phyloP scores from a whole-genome alignment of 2,329 filamentous ascomycete genomes.

The Penicillium fuscoglaucum region DNA sequence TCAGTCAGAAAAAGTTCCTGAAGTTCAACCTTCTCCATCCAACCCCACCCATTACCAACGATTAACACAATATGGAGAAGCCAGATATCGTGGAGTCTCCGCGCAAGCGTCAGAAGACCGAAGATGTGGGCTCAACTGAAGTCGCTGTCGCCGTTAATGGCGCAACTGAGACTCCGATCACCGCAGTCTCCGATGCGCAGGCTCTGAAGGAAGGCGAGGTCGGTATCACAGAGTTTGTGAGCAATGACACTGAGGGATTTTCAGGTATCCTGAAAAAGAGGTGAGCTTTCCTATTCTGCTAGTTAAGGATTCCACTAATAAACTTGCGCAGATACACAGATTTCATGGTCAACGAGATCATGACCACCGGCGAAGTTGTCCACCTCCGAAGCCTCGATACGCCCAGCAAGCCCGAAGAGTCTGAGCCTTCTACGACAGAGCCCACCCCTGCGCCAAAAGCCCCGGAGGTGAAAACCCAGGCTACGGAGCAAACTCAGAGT shows the following conservation, averaged over 20 bases:
- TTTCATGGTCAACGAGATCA: conserved; percentile 89
- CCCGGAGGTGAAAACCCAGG: conserved; percentile 14
- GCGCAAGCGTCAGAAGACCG: conserved; percentile 39
- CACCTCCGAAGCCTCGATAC: conserved; percentile 60
- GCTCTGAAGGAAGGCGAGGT: conserved; percentile 47
- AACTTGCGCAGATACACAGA: conserved; percentile 70
- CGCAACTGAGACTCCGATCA: conserved; percentile 13
- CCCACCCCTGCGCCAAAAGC: conserved; percentile 5
- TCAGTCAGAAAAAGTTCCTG: conserved; percentile 22
- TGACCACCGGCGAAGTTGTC: conserved; percentile 70
- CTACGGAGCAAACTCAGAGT: conserved; percentile 17
- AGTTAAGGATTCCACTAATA: conserved; percentile 5
- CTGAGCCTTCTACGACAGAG: conserved; percentile 7
- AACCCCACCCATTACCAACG: conserved; percentile 9
- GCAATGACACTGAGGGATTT: conserved; percentile 59
- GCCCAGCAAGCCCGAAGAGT: conserved; percentile 22
- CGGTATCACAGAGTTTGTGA: conserved; percentile 66
- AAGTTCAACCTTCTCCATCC: conserved; percentile 14
- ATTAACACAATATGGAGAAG: conserved; percentile 33
- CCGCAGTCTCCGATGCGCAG: conserved; percentile 31
- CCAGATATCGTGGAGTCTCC: conserved; percentile 37
- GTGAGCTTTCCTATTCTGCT: conserved; percentile 33
- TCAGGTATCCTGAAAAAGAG: conserved; percentile 67
- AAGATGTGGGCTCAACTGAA: conserved; percentile 24
- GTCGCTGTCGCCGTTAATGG: conserved; percentile 16